phyloP scores from a whole-genome alignment of 768 basidiomycete species.

The Boletus rufocinnamomeus region DNA sequence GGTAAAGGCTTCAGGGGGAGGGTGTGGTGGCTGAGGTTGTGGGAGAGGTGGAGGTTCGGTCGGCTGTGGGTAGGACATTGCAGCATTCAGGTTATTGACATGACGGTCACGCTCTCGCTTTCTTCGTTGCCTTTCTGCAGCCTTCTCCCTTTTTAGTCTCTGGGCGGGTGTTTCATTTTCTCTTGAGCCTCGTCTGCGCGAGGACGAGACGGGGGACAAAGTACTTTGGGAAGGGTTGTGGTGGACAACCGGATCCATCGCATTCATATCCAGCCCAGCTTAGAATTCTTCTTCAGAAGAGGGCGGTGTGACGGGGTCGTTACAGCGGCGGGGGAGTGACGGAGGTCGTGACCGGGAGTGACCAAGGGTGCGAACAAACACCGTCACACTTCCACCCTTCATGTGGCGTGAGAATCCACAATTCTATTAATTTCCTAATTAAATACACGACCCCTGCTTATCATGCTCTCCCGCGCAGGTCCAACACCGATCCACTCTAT shows the following conservation, averaged over 20 bases:
- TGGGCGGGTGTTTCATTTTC: constrained; percentile 76
- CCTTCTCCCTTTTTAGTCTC: constrained; percentile 80
- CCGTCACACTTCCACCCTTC: constrained; percentile 17
- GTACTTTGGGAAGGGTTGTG: constrained; percentile 36
- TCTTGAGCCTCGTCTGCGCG: constrained; percentile 56
- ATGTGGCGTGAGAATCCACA: constrained; percentile 28
- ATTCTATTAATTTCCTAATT: constrained; percentile 19
- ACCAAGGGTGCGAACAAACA: constrained; percentile 28
- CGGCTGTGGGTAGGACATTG: constrained; percentile 43
- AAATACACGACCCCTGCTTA: constrained; percentile 32
- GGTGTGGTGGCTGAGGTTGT: constrained; percentile 37
- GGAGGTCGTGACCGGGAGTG: constrained; percentile 36
- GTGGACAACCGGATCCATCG: constrained; percentile 37
- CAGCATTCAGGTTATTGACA: constrained; percentile 42
- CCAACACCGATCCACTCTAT: constrained; percentile 95
- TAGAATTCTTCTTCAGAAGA: constrained; percentile 19
- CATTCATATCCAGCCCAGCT: constrained; percentile 30
- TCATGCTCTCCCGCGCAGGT: constrained; percentile 81
- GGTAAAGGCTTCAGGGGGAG: constrained; percentile 26
- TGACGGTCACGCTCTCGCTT: constrained; percentile 74
- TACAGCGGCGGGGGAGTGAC: constrained; percentile 39
- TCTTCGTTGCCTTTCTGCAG: constrained; percentile 79
- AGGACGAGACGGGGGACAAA: constrained; percentile 32
- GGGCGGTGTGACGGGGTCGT: constrained; percentile 35
- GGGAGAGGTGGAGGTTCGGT: constrained; percentile 34